These are phyloP conservation scores for Fraxinus floribunda DNA, from an alignment of 305 asterid species.

Conservation along the genomic window DNA sequence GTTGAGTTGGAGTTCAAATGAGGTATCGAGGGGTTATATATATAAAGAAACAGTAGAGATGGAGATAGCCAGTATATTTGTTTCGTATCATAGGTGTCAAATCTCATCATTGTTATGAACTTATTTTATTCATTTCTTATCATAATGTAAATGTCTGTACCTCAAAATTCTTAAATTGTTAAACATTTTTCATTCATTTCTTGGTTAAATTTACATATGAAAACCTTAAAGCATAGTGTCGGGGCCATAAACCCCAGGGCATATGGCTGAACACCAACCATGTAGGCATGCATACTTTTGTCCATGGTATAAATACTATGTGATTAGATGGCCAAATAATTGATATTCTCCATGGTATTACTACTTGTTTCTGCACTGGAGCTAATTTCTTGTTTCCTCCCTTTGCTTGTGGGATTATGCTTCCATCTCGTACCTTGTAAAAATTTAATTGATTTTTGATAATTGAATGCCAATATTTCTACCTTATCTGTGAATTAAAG, in stretches of 20 bases:
- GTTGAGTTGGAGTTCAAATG: constrained; percentile 15
- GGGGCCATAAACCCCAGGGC: background rate
- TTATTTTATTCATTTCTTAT: background rate
- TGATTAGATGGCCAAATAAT: background rate
- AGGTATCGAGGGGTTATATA: background rate
- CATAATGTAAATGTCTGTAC: background rate
- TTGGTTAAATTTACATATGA: background rate
- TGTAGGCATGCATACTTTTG: background rate
- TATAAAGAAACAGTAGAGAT: constrained; percentile 8
- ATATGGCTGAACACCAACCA: background rate
- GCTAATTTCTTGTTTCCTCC: background rate
- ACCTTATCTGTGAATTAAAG: background rate
- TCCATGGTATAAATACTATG: background rate
- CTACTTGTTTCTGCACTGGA: background rate
- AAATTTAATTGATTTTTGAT: background rate
- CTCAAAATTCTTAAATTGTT: background rate
- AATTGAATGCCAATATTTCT: background rate
- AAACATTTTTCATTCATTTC: background rate
- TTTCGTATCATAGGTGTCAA: background rate
- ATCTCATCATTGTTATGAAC: background rate
- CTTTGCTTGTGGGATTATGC: background rate
- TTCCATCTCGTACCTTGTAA: background rate
- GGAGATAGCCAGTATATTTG: constrained; percentile 17
- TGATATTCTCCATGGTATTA: background rate
- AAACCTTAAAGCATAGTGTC: background rate